Percentiles rank a stretch among this genome's conserved stretches.
These are phyloP conservation scores for Neoscytalidium dimidiatum DNA, from an alignment of 2,329 filamentous ascomycete species.

Conservation along the genomic window DNA sequence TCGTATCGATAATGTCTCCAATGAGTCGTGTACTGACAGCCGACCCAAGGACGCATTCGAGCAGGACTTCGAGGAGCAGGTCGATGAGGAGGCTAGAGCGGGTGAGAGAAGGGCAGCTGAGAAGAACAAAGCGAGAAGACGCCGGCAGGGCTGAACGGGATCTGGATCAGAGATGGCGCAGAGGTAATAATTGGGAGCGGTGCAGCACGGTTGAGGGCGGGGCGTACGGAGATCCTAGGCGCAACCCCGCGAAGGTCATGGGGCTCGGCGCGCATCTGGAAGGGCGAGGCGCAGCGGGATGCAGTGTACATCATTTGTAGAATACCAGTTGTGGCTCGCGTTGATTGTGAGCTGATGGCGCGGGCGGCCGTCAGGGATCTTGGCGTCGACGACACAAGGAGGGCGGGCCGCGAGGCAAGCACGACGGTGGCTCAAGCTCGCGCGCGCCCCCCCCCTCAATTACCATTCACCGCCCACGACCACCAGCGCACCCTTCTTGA, in stretches of 20 bases:
- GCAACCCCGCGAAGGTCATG: constrained; percentile 15
- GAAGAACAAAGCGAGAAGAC: background rate
- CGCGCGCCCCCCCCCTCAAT: constrained; percentile 20
- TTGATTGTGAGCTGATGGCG: constrained; percentile 20
- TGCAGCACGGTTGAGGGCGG: constrained; percentile 8
- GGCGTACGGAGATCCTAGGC: constrained; percentile 1
- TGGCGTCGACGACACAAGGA: constrained; percentile 6
- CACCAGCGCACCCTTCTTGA: constrained; percentile 19
- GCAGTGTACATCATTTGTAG: constrained; percentile 14
- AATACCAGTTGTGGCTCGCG: constrained; percentile 7
- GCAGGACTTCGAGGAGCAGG: background rate
- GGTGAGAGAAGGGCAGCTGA: background rate
- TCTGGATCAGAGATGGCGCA: constrained; percentile 4
- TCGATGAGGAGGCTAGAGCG: background rate
- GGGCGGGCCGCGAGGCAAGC: constrained; percentile 15
- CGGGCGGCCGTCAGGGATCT: constrained; percentile 17
- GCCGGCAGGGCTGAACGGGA: background rate
- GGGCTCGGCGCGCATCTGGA: background rate
- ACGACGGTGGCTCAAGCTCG: constrained; percentile 19
- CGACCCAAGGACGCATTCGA: background rate
- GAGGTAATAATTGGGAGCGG: constrained; percentile 15
- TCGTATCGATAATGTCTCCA: background rate
- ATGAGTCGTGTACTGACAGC: background rate
- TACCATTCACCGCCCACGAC: constrained; percentile 18
- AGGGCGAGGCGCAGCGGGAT: constrained; percentile 5